A percentile compares a stretch with the other conserved stretches of the same genome.
Conservation (phyloP, 176 grass and related monocot species). For the Eragrostis nindensis region DNA sequence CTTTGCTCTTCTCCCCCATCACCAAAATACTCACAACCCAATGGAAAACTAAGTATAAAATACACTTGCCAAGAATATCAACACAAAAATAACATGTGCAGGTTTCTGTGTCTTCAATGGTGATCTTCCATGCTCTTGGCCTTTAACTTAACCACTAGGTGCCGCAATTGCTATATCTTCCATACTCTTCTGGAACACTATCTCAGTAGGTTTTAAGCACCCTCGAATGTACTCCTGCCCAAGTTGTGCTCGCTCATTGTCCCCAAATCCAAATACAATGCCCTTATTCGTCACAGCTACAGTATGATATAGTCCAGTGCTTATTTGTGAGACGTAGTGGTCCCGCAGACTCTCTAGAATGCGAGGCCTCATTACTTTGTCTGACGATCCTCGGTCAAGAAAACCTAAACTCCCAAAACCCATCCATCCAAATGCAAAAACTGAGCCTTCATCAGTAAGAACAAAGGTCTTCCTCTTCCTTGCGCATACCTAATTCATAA, state of each 20-base stretch:
- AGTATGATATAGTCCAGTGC: slow-evolving; percentile 94
- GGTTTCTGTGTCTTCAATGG: slow-evolving; percentile 26
- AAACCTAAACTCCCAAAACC: slow-evolving; percentile 99
- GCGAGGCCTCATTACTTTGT: slow-evolving; percentile 84
- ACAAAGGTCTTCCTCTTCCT: slow-evolving; percentile 99
- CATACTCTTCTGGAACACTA: slow-evolving; percentile 71
- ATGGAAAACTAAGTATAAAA: slow-evolving; percentile 40
- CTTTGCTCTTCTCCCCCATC: slow-evolving; percentile 24
- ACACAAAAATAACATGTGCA: slow-evolving; percentile 40
- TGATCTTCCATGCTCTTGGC: background rate
- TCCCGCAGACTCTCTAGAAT: slow-evolving; percentile 72
- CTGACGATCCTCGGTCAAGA: slow-evolving; percentile 75
- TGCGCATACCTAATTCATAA: slow-evolving; percentile 76
- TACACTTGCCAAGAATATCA: slow-evolving; percentile 36
- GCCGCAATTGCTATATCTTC: slow-evolving; percentile 81
- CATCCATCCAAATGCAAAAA: slow-evolving; percentile 97
- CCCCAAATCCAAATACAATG: slow-evolving; percentile 92
- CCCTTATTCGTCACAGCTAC: slow-evolving; percentile 90
- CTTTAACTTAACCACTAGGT: slow-evolving; percentile 57
- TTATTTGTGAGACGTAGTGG: slow-evolving; percentile 88
- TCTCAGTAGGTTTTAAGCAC: slow-evolving; percentile 94
- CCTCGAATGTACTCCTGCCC: slow-evolving; percentile 82
- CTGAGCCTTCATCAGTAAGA: slow-evolving; percentile 82
- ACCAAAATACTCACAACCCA: slow-evolving; percentile 44
- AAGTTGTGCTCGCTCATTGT: slow-evolving; percentile 94